phyloP scores from a whole-genome alignment of 495 filamentous ascomycete species.

The Umbilicaria muhlenbergii region DNA sequence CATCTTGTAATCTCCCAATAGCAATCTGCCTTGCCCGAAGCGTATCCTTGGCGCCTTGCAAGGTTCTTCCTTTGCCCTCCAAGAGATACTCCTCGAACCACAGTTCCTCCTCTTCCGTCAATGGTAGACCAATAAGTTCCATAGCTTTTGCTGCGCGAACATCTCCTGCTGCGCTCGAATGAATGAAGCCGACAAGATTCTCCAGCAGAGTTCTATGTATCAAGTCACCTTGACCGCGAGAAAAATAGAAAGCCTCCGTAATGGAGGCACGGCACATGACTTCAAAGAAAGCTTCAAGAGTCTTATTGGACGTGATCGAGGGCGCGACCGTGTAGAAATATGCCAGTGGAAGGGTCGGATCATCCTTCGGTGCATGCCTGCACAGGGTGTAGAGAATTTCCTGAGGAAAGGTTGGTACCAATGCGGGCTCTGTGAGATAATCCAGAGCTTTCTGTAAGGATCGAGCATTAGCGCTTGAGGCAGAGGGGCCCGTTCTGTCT shows the following conservation, averaged over 20 bases:
- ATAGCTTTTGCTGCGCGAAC: constrained; percentile 37
- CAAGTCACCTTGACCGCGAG: constrained; percentile 42
- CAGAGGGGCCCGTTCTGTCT: background rate
- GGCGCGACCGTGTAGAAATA: constrained; percentile 64
- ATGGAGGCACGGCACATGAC: constrained; percentile 51
- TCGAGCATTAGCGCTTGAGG: background rate
- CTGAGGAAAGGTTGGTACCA: constrained; percentile 66
- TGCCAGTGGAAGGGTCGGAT: constrained; percentile 51
- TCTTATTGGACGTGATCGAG: constrained; percentile 38
- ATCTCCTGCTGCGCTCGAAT: constrained; percentile 28
- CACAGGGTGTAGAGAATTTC: constrained; percentile 62
- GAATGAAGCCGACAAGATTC: constrained; percentile 46
- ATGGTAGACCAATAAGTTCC: constrained; percentile 56
- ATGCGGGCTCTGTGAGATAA: constrained; percentile 56
- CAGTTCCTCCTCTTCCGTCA: constrained; percentile 48
- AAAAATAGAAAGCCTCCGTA: constrained; percentile 59
- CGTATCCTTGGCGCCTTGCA: constrained; percentile 49
- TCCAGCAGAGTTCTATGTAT: constrained; percentile 47
- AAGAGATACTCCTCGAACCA: constrained; percentile 56
- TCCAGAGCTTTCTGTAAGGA: constrained; percentile 43
- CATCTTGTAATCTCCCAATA: constrained; percentile 28
- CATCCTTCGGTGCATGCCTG: constrained; percentile 37
- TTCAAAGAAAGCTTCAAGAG: constrained; percentile 46
- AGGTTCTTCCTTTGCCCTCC: constrained; percentile 41
- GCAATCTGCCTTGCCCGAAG: constrained; percentile 51